Evolutionary conservation across 768 basidiomycete genomes (phyloP), one percentile per base, ranked within the genome.

Genomic region (Lactarius indigo): DNA sequence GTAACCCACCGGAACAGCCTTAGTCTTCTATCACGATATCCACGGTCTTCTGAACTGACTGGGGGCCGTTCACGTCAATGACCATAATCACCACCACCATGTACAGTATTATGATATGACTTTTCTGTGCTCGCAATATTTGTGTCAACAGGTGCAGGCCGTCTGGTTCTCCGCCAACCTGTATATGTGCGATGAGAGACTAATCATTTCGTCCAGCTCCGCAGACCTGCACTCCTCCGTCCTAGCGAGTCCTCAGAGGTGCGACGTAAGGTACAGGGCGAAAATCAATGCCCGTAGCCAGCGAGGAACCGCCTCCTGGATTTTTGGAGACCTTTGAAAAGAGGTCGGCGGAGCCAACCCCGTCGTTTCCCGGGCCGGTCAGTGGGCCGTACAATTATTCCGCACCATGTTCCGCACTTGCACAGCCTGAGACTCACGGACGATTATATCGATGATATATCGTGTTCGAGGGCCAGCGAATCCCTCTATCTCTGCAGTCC

Each of bases 231-330:
- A 63, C 12, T 66, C 75, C 0, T 73, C 75, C 68, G 59, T 75
- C 69, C 69, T 77, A 2, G 76, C 75, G 6, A 75, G 68, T 64
- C 75, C 74, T 1, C 70, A 72, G 9, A 42, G 17, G 68, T 74
- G 6, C 73, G 73, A 41, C 52, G 39, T 7, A 69, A 63, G 30
- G 74, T 39, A 5, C 37, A 17, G 2, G 3, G 37, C 37, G 37
- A 15, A 39, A 39, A 39, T 12, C 37, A 13, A 74, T 50, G 28
- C 56, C 56, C 1, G 68, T 75, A 3, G 65, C 74, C 1, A 72
- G 73, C 18, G 39, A 56, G 13, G 72, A 9, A 69, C 37, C 66
- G 75, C 6, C 69, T 76, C 5, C 75, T 75, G 0, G 60, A 66
- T 41, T 41, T 39, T 15, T 35, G 35, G 12, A 37, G 35, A 35